A percentile compares a stretch with the other conserved stretches of the same genome.
Evolutionary conservation across 106 monocot species (phyloP).

Genomic region (Amphibolis antarctica): DNA sequence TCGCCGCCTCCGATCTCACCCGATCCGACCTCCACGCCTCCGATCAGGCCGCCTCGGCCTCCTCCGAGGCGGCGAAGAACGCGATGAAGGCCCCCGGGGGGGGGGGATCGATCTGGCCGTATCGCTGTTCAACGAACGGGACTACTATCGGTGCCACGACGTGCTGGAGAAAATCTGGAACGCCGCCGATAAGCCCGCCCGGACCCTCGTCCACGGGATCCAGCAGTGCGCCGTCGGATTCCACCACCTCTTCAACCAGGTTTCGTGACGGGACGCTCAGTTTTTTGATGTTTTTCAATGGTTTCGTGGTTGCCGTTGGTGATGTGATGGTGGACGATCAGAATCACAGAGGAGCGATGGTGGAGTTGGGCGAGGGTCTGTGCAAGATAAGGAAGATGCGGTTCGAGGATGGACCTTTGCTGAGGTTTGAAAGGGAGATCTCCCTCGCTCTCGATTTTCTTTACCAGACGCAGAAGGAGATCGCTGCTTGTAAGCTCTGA

Average conservation of each 20-base stretch:
- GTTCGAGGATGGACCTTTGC: slow-evolving; percentile 51
- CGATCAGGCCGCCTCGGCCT: background rate
- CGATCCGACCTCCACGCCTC: no score
- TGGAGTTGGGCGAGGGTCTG: slow-evolving; percentile 83
- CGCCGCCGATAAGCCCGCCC: slow-evolving; percentile 63
- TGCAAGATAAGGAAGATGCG: slow-evolving; percentile 79
- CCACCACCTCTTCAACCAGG: slow-evolving; percentile 86
- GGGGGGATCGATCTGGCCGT: slow-evolving; percentile 48
- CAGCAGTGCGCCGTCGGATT: slow-evolving; percentile 83
- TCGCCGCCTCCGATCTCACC: background rate
- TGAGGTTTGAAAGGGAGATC: slow-evolving; percentile 59
- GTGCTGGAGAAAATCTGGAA: slow-evolving; percentile 75
- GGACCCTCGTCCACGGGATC: slow-evolving; percentile 67
- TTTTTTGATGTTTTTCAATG: background rate
- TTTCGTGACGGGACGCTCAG: background rate
- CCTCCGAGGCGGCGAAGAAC: background rate
- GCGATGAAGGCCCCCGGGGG: slow-evolving; percentile 5
- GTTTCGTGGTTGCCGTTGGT: background rate
- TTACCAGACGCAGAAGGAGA: slow-evolving; percentile 74
- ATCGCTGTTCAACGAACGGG: slow-evolving; percentile 61
- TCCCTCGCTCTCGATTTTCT: slow-evolving; percentile 64
- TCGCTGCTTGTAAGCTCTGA: slow-evolving; percentile 63
- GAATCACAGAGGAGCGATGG: slow-evolving; percentile 94
- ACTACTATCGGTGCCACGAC: slow-evolving; percentile 77
- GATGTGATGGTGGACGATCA: slow-evolving; percentile 7